These are phyloP conservation scores for Apiotrichum domesticum DNA, from an alignment of 1,284 basidiomycete genomes.

Conservation along the genomic window DNA sequence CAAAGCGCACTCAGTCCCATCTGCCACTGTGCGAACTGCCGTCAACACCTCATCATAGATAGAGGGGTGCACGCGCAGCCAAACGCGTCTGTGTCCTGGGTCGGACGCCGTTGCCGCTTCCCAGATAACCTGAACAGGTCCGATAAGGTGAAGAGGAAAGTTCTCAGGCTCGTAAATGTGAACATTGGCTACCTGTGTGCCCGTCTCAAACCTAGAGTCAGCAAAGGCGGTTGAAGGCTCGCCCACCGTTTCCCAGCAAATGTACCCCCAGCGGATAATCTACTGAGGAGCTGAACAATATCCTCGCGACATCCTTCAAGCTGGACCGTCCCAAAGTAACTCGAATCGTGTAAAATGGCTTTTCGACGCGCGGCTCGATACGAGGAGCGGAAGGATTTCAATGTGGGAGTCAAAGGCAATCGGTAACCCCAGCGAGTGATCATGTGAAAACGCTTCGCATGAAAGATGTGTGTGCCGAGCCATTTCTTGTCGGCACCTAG, in stretches of 20 bases:
- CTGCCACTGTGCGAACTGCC: conserved; percentile 43
- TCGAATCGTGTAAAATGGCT: conserved; percentile 78
- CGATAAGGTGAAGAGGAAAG: conserved; percentile 66
- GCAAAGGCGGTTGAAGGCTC: neutral
- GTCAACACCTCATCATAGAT: conserved; percentile 57
- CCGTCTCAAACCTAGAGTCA: conserved; percentile 56
- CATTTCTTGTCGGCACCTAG: conserved; percentile 67
- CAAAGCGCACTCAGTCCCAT: conserved; percentile 54
- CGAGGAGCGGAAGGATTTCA: conserved; percentile 81
- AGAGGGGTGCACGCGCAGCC: conserved; percentile 73
- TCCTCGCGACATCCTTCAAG: conserved; percentile 58
- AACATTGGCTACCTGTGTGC: conserved; percentile 37
- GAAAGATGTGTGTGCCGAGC: conserved; percentile 91
- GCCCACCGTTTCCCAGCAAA: conserved; percentile 36
- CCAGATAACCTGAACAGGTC: conserved; percentile 71
- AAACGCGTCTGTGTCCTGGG: conserved; percentile 46
- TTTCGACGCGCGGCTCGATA: conserved; percentile 77
- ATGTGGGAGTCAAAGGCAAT: conserved; percentile 75
- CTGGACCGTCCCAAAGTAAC: conserved; percentile 71
- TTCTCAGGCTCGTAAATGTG: conserved; percentile 38
- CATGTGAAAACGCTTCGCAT: conserved; percentile 91
- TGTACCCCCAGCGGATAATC: conserved; percentile 24
- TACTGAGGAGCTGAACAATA: conserved; percentile 54
- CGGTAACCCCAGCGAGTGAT: conserved; percentile 80
- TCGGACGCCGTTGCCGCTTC: conserved; percentile 39